Percentiles rank a stretch among this genome's conserved stretches.
Evolutionary conservation across 1,284 basidiomycete genomes (phyloP).

Genomic region (Phlebopus sp.): DNA sequence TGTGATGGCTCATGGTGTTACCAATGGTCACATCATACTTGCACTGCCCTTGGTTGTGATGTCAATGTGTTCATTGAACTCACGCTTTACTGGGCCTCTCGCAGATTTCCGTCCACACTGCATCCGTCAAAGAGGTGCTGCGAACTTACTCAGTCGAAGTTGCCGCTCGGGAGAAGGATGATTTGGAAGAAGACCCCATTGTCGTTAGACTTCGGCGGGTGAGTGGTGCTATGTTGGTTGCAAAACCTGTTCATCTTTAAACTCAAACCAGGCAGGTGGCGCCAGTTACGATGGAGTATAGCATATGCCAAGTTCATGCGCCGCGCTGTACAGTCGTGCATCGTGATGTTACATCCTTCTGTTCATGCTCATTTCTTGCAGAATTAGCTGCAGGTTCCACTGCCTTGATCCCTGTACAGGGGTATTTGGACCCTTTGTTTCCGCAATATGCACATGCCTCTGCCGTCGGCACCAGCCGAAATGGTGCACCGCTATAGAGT

Average conservation of each 20-base stretch:
- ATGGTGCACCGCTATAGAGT: conserved; percentile 5
- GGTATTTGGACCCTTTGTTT: conserved; percentile 4
- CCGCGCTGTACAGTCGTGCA: conserved; percentile 16
- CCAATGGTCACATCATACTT: conserved; percentile 18
- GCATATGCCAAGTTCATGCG: conserved; percentile 18
- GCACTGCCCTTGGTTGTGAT: conserved; percentile 21
- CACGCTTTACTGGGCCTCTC: conserved; percentile 15
- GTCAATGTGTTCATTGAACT: conserved; percentile 12
- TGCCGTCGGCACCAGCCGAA: background rate
- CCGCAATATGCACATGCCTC: conserved; percentile 1
- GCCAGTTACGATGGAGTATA: conserved; percentile 81
- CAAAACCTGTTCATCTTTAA: conserved; percentile 14
- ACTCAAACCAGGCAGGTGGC: conserved; percentile 60
- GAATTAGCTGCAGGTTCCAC: conserved; percentile 25
- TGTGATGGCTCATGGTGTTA: conserved; percentile 7
- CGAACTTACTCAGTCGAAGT: conserved; percentile 84
- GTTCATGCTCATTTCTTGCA: conserved; percentile 13
- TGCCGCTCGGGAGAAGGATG: conserved; percentile 74
- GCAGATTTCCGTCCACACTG: conserved; percentile 85
- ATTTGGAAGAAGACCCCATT: conserved; percentile 81
- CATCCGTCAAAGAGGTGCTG: conserved; percentile 80
- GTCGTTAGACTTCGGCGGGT: conserved; percentile 74
- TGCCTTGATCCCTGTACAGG: conserved; percentile 8
- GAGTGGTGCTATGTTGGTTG: conserved; percentile 21
- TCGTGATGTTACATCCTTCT: conserved; percentile 11